Conservation (phyloP, 306 rosid genomes). For the Carpinus viminea region DNA sequence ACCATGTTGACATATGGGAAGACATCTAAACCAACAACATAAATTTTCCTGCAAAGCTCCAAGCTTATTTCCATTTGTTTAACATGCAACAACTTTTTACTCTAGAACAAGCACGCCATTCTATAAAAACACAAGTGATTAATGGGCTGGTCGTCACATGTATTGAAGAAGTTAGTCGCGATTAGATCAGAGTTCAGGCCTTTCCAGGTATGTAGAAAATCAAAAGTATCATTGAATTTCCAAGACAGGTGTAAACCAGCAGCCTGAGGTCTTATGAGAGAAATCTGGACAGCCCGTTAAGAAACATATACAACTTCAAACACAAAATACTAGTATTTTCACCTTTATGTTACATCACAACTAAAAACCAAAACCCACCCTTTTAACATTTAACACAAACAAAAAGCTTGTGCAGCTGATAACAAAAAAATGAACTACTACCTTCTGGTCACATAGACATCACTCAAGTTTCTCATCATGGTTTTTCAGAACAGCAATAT, state of each 20-base stretch:
- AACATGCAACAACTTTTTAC: not conserved
- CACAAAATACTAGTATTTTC: too few species aligned
- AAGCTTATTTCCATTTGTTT: not conserved
- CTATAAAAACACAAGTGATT: not conserved
- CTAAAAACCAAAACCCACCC: too few species aligned
- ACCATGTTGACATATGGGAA: not conserved
- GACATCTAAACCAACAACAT: not conserved
- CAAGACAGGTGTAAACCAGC: not conserved
- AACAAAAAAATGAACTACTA: not conserved
- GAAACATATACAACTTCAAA: not conserved
- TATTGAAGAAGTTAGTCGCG: not conserved
- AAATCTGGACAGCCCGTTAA: not conserved
- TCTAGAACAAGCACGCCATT: not conserved
- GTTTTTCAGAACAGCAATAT: not conserved
- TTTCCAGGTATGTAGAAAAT: not conserved
- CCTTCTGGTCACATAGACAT: too few species aligned
- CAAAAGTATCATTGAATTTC: not conserved
- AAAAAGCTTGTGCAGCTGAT: not conserved
- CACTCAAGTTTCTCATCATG: not conserved
- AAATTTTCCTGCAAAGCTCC: not conserved
- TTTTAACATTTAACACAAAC: not conserved
- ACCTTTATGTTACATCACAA: too few species aligned
- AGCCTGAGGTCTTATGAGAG: not conserved
- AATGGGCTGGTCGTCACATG: too few species aligned
- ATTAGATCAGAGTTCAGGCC: not conserved